Percentiles rank a stretch among this genome's conserved stretches.
Evolutionary conservation across 2,329 filamentous ascomycete genomes (phyloP).

Genomic region (Aspergillus floridensis): DNA sequence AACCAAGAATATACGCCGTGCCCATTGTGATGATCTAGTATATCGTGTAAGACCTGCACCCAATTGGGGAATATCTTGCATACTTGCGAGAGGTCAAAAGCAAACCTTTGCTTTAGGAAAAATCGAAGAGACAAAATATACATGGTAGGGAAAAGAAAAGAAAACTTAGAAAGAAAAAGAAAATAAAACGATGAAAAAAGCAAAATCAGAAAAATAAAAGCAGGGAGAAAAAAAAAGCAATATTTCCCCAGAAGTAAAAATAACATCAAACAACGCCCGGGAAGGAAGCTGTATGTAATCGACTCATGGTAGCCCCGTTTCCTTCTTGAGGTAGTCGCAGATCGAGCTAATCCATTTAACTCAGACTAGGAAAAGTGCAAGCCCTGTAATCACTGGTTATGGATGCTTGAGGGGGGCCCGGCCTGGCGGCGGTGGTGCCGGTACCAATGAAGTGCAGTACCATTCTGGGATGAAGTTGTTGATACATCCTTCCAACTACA

Average conservation of each 20-base stretch:
- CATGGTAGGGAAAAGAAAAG: neutral
- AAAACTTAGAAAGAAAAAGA: neutral
- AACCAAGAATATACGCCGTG: neutral
- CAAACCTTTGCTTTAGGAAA: neutral
- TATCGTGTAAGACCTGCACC: neutral
- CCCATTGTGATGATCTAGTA: neutral
- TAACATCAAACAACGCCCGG: slow-evolving; percentile 11
- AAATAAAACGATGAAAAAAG: slow-evolving; percentile 5
- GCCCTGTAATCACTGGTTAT: neutral
- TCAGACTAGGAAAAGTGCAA: slow-evolving; percentile 8
- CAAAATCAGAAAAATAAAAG: neutral
- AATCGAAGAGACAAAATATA: neutral
- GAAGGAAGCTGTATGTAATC: slow-evolving; percentile 23
- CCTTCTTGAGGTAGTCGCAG: slow-evolving; percentile 22
- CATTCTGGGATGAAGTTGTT: slow-evolving; percentile 10
- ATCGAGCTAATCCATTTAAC: slow-evolving; percentile 8
- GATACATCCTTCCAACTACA: slow-evolving; percentile 10
- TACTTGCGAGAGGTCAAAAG: neutral
- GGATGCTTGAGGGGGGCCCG: neutral
- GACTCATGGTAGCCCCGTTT: slow-evolving; percentile 15
- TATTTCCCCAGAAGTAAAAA: neutral
- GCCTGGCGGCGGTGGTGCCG: neutral
- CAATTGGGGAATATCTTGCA: neutral
- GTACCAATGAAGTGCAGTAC: neutral
- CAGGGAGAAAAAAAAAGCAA: neutral